phyloP scores from a whole-genome alignment of 2,329 filamentous ascomycete genomes.

The Venturia aucupariae region DNA sequence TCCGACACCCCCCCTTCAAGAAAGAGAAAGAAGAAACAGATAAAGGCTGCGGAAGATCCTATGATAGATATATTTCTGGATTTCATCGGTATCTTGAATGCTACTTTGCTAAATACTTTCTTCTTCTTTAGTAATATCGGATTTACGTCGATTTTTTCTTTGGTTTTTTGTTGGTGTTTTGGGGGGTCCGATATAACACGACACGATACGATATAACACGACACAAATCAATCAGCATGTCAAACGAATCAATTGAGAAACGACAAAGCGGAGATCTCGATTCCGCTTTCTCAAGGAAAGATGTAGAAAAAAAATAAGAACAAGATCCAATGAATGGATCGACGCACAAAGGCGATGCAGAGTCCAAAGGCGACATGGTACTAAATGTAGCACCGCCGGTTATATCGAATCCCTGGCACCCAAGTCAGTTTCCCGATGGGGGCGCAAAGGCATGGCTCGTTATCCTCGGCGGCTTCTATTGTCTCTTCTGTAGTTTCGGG shows the following conservation, averaged over 20 bases:
- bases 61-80: too few species aligned
- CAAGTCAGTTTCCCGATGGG: slow-evolving; percentile 56
- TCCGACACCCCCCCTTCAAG: too few species aligned
- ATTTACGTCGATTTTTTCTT: too few species aligned
- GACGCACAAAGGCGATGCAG: background rate
- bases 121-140: too few species aligned
- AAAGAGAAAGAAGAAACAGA: too few species aligned
- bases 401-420: background rate
- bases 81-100: too few species aligned
- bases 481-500: slow-evolving; percentile 65
- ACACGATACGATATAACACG: too few species aligned
- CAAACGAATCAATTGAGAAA: background rate
- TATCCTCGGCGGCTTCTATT: slow-evolving; percentile 74
- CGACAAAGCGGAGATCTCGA: background rate
- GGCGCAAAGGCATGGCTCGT: slow-evolving; percentile 74
- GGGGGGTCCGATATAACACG: too few species aligned
- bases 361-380: background rate
- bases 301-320: background rate
- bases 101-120: too few species aligned
- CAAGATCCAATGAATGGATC: background rate
- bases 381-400: background rate
- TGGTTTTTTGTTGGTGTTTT: too few species aligned
- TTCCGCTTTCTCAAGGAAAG: background rate
- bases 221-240: background rate
- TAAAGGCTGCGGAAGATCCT: too few species aligned